These are phyloP conservation scores for Leccinum longicurvipes DNA, from an alignment of 768 basidiomycete genomes.

Conservation along the genomic window DNA sequence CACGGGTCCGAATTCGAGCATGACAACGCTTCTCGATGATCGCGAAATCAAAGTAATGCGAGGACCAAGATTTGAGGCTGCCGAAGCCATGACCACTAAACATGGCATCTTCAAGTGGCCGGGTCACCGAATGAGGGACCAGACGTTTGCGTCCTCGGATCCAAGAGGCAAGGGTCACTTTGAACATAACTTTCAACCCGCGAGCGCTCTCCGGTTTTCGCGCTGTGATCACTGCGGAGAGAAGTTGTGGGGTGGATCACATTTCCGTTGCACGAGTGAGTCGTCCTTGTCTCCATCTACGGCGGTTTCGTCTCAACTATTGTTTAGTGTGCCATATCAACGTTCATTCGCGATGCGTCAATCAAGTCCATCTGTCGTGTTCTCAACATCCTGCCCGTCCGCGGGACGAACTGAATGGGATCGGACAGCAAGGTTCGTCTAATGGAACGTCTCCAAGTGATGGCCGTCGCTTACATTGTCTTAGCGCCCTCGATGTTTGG, in stretches of 20 bases:
- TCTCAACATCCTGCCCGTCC: conserved; percentile 43
- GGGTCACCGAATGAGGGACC: conserved; percentile 53
- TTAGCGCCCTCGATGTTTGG: conserved; percentile 91
- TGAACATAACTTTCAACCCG: conserved; percentile 86
- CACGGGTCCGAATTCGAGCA: conserved; percentile 18
- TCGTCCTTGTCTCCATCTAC: conserved; percentile 6
- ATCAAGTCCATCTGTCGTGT: conserved; percentile 65
- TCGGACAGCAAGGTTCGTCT: conserved; percentile 19
- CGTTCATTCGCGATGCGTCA: conserved; percentile 84
- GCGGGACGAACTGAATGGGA: conserved; percentile 31
- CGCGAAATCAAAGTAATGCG: conserved; percentile 27
- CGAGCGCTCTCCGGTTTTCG: conserved; percentile 83
- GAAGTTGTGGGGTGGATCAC: conserved; percentile 99
- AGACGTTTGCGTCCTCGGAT: conserved; percentile 31
- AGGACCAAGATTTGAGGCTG: conserved; percentile 27
- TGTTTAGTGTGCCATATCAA: conserved; percentile 73
- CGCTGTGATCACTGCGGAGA: conserved; percentile 95
- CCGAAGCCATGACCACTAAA: conserved; percentile 49
- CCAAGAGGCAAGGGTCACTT: conserved; percentile 40
- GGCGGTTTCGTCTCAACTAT: conserved; percentile 2
- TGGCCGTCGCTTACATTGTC: conserved; percentile 16
- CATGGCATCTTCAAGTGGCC: conserved; percentile 72
- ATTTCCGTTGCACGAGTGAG: conserved; percentile 85
- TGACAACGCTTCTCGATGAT: conserved; percentile 25
- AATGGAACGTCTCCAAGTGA: neutral